Base-by-base conservation (phyloP, 441 rosid species). In the Arabidopsis hybrid region DNA sequence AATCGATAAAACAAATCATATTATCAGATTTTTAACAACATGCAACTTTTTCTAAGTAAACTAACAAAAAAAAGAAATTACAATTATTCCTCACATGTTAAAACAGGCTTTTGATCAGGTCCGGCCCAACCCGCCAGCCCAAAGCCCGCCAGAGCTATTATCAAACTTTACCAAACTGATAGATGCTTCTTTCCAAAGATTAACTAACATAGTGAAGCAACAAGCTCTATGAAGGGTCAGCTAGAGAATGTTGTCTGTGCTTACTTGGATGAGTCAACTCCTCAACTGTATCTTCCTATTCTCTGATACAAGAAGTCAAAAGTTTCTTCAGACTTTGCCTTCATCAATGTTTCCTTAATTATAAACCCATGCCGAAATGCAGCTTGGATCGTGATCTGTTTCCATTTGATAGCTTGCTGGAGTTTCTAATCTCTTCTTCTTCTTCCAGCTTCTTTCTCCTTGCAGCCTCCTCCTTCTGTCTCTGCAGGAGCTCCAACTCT, bases 381-480 rank as follows among this genome's bases (percentile, higher is more conserved):
- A 61, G 71, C 77, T 82, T 86, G 7, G 86, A 77, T 26, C 87
- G 75, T 21, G 85, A 79, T 58, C 85, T 83, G 74, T 68, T 79
- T 76, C 86, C 85, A 47, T 73, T 69, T 6, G 85, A 82, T 55
- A 63, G 58, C 77, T 73, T 83, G 75, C 67, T 79, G 26, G 83
- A 79, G 21, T 83, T 84, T 18, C 67, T 57, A 34, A 73, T 85
- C 49, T 88, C 89, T 74, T 83, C 89, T 60, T 88, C 93, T 82
- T 85, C 91, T 76, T 88, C 87, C 56, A 80, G 83, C 63, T 81
- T 88, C 61, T 87, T 87, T 43, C 88, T 80, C 45, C 87, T 67
- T 49, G 82, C 78, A 53, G 83, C 91, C 70, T 88, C 93, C 60
- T 84, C 93, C 65, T 89, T 89, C 76, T 81, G 91, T 67, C 93